Base-by-base conservation (phyloP, 352 stramenopile species). In the Phytopythium delawarense region DNA sequence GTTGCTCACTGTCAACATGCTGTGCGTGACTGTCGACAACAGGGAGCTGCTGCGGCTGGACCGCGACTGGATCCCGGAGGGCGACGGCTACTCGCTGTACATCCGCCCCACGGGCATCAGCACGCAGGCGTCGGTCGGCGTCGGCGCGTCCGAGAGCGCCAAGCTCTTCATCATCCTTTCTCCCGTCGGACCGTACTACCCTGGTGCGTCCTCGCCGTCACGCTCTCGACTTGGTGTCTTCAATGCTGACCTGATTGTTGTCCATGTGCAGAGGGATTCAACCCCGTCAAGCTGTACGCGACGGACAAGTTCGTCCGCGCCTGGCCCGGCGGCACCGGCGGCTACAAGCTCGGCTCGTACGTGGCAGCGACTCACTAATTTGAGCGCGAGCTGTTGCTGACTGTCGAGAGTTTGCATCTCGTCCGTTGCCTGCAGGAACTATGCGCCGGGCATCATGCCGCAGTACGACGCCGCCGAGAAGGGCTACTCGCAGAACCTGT, bases 181-280 rank as follows among this genome's bases (percentile, higher is more conserved):
- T 56, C 97, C 97, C 11, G 96, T 99, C 9, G 97, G 97, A 20
- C 97, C 97, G 8, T 99, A 99, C 81, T 99, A 98, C 78, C 93
- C 96, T 44, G 71, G 71, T 75, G 56, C 39, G 61, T 64, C 13
- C 7, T 50, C 45, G 9, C 8, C 45, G 7, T 35, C 20, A 7
- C 20, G 11, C 23, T 11, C 7, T 48, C 13, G 18, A 7, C n/a
- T 6, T 48, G 42, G 4, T 25, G 13, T 5, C 6, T 2, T 18
- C 16, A 21, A 45, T 32, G 7, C 48, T 54, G 1, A 54, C 28
- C 7, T 18, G 13, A 5, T 2, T 18, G 7, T 8, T 37, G 23
- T 18, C 28, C 7, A 39, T 54, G 23, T 4, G 13, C 48, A 54
- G 92, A 96, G 59, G 92, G 92, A 45, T 96, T 97, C 65, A 95